These are phyloP conservation scores for Graphilbum fragrans DNA, from an alignment of 2,329 filamentous ascomycete genomes.

Conservation along the genomic window DNA sequence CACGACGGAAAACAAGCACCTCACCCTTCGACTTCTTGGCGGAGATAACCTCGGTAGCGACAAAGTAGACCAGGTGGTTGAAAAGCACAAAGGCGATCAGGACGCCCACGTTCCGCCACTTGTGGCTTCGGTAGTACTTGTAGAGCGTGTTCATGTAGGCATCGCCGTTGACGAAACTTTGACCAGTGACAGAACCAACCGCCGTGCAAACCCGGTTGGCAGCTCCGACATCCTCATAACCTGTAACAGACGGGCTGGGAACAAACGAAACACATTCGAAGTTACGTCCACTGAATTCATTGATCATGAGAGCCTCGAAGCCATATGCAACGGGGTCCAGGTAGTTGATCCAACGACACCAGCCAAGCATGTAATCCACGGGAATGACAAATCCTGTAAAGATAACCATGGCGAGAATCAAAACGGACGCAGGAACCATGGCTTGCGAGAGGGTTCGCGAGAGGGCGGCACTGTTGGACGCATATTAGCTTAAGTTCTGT, in stretches of 20 bases:
- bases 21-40: conserved; percentile 63
- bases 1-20: conserved; percentile 59
- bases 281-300: conserved; percentile 51
- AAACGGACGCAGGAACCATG: conserved; percentile 18
- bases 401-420: background rate
- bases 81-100: conserved; percentile 50
- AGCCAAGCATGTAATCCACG: background rate
- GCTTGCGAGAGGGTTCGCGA: conserved; percentile 35
- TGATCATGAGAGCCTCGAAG: background rate
- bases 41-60: conserved; percentile 50
- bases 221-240: conserved; percentile 21
- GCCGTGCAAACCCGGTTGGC: conserved; percentile 41
- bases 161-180: conserved; percentile 40
- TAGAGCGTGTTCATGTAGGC: conserved; percentile 43
- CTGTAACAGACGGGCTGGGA: conserved; percentile 20
- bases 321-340: background rate
- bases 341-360: conserved; percentile 1
- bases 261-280: conserved; percentile 41
- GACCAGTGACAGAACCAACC: conserved; percentile 42
- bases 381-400: background rate
- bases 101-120: conserved; percentile 62
- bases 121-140: conserved; percentile 41
- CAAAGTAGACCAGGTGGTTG: conserved; percentile 47
- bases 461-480: background rate
- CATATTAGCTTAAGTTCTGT: background rate